These are phyloP conservation scores for Cercospora sojina DNA, from an alignment of 2,329 filamentous ascomycete species.

Conservation along the genomic window DNA sequence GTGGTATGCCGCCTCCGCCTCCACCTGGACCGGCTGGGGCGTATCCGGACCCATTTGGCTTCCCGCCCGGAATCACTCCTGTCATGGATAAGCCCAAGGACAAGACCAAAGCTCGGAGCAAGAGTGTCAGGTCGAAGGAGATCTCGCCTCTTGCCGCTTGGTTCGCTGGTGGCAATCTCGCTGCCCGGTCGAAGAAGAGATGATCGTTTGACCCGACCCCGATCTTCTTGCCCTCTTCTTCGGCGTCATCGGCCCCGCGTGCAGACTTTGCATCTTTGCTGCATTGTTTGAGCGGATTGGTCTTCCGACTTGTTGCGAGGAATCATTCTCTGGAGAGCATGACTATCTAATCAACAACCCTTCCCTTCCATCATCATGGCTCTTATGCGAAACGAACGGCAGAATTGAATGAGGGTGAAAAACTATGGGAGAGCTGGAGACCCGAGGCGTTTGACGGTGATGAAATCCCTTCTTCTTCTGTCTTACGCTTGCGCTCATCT, in stretches of 20 bases:
- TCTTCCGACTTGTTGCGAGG: not conserved
- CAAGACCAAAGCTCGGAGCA: conserved; percentile 26
- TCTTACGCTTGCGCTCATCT: not conserved
- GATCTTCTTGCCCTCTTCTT: no score
- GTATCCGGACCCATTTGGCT: conserved; percentile 23
- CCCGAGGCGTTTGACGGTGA: conserved; percentile 5
- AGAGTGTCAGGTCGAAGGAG: conserved; percentile 28
- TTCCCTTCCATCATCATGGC: not conserved
- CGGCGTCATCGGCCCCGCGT: not conserved
- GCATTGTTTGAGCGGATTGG: not conserved
- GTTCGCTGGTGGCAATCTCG: conserved; percentile 31
- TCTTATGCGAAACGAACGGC: conserved; percentile 7
- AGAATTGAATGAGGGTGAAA: not conserved
- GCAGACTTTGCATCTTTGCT: not conserved
- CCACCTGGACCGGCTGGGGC: conserved; percentile 22
- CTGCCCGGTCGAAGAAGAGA: conserved; percentile 20
- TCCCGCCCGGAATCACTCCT: conserved; percentile 14
- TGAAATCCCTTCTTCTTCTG: conserved; percentile 8
- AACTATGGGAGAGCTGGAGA: not conserved
- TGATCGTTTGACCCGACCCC: not conserved
- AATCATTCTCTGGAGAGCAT: not conserved
- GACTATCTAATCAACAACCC: not conserved
- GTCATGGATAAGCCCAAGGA: conserved; percentile 19
- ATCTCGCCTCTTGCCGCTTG: conserved; percentile 31
- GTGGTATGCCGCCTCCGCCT: conserved; percentile 21